phyloP scores from a whole-genome alignment of 202 grass and related monocot species.

The Saccharum hybrid region DNA sequence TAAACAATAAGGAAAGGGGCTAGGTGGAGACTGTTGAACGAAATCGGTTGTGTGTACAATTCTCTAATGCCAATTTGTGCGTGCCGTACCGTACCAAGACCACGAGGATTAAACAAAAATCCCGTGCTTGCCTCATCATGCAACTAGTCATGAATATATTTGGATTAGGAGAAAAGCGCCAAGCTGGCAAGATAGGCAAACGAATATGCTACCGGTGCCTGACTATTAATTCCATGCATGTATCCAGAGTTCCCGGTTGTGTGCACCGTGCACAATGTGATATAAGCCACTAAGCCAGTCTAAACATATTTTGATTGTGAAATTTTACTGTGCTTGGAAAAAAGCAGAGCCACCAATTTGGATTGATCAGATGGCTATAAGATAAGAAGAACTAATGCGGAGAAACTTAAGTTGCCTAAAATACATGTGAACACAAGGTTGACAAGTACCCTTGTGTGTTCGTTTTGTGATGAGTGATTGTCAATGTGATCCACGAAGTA shows the following conservation, averaged over 20 bases:
- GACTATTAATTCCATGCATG: background rate
- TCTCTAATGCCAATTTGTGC: background rate
- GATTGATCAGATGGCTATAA: too few relatives aligned
- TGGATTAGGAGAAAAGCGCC: conserved; percentile 12
- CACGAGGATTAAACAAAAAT: conserved; percentile 1
- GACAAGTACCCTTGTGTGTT: too few relatives aligned
- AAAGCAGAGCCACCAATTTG: too few relatives aligned
- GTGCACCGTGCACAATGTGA: too few relatives aligned
- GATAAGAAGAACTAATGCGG: too few relatives aligned
- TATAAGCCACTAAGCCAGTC: too few relatives aligned
- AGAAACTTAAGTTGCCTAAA: too few relatives aligned
- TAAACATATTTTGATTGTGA: too few relatives aligned
- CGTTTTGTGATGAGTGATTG: too few relatives aligned
- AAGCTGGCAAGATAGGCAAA: background rate
- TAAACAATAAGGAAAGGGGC: background rate
- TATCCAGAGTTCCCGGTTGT: background rate
- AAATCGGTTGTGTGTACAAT: background rate
- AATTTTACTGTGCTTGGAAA: too few relatives aligned
- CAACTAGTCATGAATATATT: background rate
- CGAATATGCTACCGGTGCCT: background rate
- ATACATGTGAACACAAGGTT: too few relatives aligned
- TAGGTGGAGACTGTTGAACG: conserved; percentile 18
- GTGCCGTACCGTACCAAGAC: background rate
- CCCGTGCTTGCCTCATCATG: background rate
- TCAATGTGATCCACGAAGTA: too few relatives aligned